Conservation (phyloP, 768 basidiomycete species). For the Tephrocybe sp. region DNA sequence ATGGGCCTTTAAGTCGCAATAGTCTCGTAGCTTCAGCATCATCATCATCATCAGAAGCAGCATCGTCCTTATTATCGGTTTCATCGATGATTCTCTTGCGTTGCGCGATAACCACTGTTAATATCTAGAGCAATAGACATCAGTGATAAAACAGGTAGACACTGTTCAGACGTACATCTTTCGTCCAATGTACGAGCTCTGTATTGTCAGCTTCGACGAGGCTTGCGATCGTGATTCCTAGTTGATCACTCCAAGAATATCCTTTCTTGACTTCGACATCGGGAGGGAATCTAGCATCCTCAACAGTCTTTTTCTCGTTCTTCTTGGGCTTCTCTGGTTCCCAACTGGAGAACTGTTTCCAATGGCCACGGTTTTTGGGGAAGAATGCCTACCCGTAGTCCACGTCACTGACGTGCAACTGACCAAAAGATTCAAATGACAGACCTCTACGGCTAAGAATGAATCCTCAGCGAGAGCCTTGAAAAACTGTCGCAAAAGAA, state of each 20-base stretch:
- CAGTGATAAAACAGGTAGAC: not conserved
- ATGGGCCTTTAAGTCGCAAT: constrained; percentile 44
- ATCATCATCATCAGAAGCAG: constrained; percentile 31
- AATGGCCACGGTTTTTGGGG: constrained; percentile 83
- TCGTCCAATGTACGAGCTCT: constrained; percentile 74
- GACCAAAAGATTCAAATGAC: constrained; percentile 11
- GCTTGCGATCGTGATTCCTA: constrained; percentile 80
- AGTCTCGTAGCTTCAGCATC: constrained; percentile 16
- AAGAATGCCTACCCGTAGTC: constrained; percentile 67
- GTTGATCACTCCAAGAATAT: constrained; percentile 84
- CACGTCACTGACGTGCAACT: not conserved
- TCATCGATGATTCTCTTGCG: constrained; percentile 63
- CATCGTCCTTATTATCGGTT: constrained; percentile 36
- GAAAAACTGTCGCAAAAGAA: constrained; percentile 88
- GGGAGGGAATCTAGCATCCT: constrained; percentile 49
- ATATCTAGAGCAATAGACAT: constrained; percentile 46
- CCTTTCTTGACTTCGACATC: constrained; percentile 87
- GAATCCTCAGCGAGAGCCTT: constrained; percentile 83
- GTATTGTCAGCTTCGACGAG: constrained; percentile 41
- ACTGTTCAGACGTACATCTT: constrained; percentile 56
- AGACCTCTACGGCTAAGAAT: constrained; percentile 87
- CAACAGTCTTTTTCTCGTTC: constrained; percentile 33
- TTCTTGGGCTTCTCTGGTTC: constrained; percentile 51
- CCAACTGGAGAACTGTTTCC: constrained; percentile 85
- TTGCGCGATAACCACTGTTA: constrained; percentile 57